A percentile compares a stretch with the other conserved stretches of the same genome.
phyloP scores from a whole-genome alignment of 495 filamentous ascomycete genomes.

The Echria macrotheca region DNA sequence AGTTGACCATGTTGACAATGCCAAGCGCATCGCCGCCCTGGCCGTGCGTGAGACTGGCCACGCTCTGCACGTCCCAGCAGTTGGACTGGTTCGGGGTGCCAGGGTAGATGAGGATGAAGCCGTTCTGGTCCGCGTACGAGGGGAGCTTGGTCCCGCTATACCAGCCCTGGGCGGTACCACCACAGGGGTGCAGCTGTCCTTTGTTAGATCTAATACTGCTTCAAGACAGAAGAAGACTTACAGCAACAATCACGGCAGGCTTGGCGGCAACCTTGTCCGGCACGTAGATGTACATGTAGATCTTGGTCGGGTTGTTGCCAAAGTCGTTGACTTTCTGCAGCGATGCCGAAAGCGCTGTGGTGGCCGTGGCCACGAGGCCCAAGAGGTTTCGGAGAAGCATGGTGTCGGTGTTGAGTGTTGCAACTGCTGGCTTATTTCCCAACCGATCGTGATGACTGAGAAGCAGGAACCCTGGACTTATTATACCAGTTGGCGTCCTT shows the following conservation, averaged over 20 bases:
- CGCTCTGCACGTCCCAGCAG: conserved; percentile 53
- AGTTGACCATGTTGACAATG: conserved; percentile 54
- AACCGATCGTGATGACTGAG: neutral
- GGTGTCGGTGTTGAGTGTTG: neutral
- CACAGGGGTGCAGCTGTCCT: conserved; percentile 33
- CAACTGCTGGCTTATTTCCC: neutral
- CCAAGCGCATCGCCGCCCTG: conserved; percentile 47
- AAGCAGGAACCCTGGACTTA: too few relatives aligned
- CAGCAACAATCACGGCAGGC: conserved; percentile 49
- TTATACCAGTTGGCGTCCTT: too few relatives aligned
- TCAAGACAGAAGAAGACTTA: neutral
- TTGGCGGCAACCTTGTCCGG: conserved; percentile 45
- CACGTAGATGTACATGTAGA: conserved; percentile 53
- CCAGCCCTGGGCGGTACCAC: conserved; percentile 28
- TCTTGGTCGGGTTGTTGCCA: conserved; percentile 38
- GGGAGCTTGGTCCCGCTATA: conserved; percentile 31
- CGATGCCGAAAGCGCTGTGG: neutral
- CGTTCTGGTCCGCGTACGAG: conserved; percentile 40
- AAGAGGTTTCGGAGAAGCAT: conserved; percentile 3
- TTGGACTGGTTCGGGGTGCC: conserved; percentile 40
- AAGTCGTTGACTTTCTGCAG: conserved; percentile 35
- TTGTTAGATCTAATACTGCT: neutral
- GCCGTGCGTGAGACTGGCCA: conserved; percentile 46
- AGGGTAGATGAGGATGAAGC: conserved; percentile 53
- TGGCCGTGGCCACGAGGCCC: conserved; percentile 7